These are phyloP conservation scores for Malus hybrid DNA, from an alignment of 331 rosid genomes.

Conservation along the genomic window DNA sequence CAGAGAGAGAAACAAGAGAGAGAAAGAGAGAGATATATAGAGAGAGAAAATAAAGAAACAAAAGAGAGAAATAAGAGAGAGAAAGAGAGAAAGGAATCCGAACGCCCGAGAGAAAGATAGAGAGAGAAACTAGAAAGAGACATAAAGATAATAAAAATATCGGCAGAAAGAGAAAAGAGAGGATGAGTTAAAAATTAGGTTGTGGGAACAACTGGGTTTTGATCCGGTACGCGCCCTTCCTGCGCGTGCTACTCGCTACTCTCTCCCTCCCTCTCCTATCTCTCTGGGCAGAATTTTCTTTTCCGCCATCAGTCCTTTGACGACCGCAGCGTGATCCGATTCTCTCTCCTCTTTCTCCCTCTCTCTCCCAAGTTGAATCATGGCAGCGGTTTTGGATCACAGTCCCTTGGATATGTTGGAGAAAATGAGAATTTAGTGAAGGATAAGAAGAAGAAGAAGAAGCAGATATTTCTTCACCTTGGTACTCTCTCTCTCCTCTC, in stretches of 20 bases:
- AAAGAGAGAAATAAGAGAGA: not conserved
- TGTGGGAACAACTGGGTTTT: not conserved
- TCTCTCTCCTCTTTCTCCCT: not conserved
- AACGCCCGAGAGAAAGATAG: too few species aligned
- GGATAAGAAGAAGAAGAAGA: too few species aligned
- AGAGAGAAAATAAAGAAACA: too few species aligned
- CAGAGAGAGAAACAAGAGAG: not conserved
- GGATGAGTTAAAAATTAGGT: not conserved
- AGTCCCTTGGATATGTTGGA: not conserved
- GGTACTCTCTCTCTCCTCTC: too few species aligned
- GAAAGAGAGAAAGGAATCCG: not conserved
- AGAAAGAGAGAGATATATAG: too few species aligned
- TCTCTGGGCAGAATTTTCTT: not conserved
- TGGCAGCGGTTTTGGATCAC: not conserved
- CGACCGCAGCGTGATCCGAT: constrained; percentile 4
- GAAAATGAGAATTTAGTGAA: not conserved
- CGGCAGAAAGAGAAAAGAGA: not conserved
- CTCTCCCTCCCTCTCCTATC: not conserved
- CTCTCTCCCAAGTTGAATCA: not conserved
- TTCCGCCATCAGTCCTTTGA: too few species aligned
- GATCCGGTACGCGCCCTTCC: constrained; percentile 14
- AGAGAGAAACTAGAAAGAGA: too few species aligned
- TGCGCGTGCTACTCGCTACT: not conserved
- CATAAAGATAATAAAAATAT: too few species aligned
- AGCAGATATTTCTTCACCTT: too few species aligned